A percentile compares a stretch with the other conserved stretches of the same genome.
phyloP scores from a whole-genome alignment of 805 yeast genomes.

The Myxozyma udenii region DNA sequence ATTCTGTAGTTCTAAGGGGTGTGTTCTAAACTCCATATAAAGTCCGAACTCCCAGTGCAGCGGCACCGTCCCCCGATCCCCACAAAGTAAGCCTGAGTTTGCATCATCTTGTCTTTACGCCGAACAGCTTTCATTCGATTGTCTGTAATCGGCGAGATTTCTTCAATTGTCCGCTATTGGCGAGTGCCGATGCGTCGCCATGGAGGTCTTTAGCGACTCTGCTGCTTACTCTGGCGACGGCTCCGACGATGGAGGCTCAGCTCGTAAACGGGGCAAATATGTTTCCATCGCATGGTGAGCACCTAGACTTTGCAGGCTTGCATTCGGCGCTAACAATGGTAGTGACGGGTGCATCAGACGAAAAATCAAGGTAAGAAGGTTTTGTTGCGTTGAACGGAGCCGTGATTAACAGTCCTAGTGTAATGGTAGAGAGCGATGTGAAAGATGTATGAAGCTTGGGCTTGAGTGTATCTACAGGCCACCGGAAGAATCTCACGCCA shows the following conservation, averaged over 20 bases:
- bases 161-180: too few species aligned
- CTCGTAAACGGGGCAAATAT: conserved; percentile 21
- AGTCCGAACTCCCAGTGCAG: too few species aligned
- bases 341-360: conserved; percentile 32
- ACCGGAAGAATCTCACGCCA: conserved; percentile 2
- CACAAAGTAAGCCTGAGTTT: too few species aligned
- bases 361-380: conserved; percentile 31
- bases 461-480: conserved; percentile 27
- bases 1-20: too few species aligned
- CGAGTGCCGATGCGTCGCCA: too few species aligned
- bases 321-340: not conserved
- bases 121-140: too few species aligned
- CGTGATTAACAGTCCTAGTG: conserved; percentile 17
- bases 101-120: too few species aligned
- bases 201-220: too few species aligned
- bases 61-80: too few species aligned
- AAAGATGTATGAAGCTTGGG: conserved; percentile 26
- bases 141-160: too few species aligned
- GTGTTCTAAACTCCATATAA: too few species aligned
- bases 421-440: conserved; percentile 31
- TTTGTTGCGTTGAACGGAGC: not conserved
- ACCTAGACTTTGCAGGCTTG: not conserved
- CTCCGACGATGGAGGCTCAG: not conserved
- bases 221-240: too few species aligned
- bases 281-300: conserved; percentile 26